Evolutionary conservation across 768 basidiomycete species (phyloP).

Genomic region (Naematelia aurantialba): DNA sequence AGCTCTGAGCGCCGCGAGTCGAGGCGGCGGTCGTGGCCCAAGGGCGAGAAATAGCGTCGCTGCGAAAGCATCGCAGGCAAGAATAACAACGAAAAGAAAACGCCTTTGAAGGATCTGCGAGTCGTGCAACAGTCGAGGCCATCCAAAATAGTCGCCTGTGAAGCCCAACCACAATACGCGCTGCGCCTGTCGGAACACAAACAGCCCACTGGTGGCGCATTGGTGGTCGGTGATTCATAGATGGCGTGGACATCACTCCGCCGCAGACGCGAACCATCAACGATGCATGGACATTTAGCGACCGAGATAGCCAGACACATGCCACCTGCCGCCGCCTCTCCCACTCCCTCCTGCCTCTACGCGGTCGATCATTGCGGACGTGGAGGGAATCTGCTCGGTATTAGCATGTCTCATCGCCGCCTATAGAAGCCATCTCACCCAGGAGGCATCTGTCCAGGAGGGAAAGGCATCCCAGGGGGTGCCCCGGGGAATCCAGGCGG

Average conservation of each 20-base stretch:
- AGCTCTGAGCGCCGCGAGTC: too few species aligned
- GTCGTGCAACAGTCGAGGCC: too few species aligned
- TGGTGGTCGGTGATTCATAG: too few species aligned
- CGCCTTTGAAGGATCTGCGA: too few species aligned
- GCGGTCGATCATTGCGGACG: constrained; percentile 34
- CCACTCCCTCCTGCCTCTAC: not conserved
- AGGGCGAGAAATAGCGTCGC: too few species aligned
- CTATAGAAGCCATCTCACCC: constrained; percentile 33
- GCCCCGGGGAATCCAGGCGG: constrained; percentile 46
- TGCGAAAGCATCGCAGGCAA: too few species aligned
- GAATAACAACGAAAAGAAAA: too few species aligned
- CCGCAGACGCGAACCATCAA: not conserved
- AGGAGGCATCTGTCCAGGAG: constrained; percentile 49
- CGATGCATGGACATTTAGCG: not conserved
- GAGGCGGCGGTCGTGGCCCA: too few species aligned
- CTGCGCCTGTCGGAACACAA: too few species aligned
- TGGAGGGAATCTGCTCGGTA: constrained; percentile 29
- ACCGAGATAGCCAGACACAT: constrained; percentile 2
- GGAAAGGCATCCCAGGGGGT: constrained; percentile 46
- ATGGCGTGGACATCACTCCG: not conserved
- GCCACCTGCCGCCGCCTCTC: not conserved
- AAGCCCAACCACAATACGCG: too few species aligned
- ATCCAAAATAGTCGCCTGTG: too few species aligned
- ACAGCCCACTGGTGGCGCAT: too few species aligned
- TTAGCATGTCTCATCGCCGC: constrained; percentile 5